Conservation (phyloP, 192 early-diverging fungal genomes). For the Coemansia sp. region DNA sequence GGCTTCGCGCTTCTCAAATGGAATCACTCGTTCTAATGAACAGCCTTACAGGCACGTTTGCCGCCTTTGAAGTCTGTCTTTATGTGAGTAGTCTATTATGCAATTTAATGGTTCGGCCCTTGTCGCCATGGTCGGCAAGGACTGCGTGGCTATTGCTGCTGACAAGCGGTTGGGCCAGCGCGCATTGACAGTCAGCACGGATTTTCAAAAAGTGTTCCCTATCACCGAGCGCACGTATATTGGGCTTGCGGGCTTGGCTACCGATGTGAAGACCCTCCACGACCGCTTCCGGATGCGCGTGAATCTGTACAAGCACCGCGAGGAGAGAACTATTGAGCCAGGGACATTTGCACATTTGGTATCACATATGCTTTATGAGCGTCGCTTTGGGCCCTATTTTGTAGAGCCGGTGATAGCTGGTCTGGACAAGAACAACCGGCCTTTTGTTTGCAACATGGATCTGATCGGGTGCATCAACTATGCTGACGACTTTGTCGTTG, state of each 20-base stretch:
- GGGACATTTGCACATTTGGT: slow-evolving; percentile 91
- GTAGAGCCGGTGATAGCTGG: slow-evolving; percentile 94
- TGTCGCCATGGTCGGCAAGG: slow-evolving; percentile 97
- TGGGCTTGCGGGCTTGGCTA: slow-evolving; percentile 92
- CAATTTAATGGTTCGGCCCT: slow-evolving; percentile 77
- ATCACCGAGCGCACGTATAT: slow-evolving; percentile 82
- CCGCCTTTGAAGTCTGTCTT: background rate
- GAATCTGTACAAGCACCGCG: slow-evolving; percentile 94
- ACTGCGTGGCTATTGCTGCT: slow-evolving; percentile 96
- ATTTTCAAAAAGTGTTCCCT: slow-evolving; percentile 93
- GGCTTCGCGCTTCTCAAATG: background rate
- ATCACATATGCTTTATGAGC: slow-evolving; percentile 92
- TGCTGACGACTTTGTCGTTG: slow-evolving; percentile 93
- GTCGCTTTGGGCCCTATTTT: slow-evolving; percentile 95
- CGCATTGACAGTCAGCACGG: slow-evolving; percentile 87
- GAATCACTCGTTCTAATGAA: background rate
- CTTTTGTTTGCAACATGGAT: slow-evolving; percentile 94
- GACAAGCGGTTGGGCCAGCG: slow-evolving; percentile 94
- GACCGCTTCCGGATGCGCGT: slow-evolving; percentile 90
- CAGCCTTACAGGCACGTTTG: background rate
- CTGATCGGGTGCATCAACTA: slow-evolving; percentile 92
- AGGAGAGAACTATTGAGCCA: slow-evolving; percentile 95
- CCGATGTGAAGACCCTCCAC: slow-evolving; percentile 92
- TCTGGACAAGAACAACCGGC: slow-evolving; percentile 82
- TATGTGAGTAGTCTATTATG: slow-evolving; percentile 23